A percentile compares a stretch with the other conserved stretches of the same genome.
phyloP scores from a whole-genome alignment of 306 rosid genomes.

The Delonix regia region DNA sequence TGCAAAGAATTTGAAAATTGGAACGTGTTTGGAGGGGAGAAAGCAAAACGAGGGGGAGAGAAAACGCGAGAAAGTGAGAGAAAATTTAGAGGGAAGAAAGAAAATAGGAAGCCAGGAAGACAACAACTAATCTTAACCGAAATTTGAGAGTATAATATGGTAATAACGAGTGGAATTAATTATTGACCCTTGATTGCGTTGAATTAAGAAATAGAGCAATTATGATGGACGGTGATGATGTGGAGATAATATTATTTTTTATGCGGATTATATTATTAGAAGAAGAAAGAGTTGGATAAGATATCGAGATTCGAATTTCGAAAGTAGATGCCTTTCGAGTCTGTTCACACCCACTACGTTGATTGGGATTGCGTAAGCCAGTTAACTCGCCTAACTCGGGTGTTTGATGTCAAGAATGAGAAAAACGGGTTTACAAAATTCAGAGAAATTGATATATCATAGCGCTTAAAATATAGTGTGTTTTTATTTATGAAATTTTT shows the following conservation, averaged over 20 bases:
- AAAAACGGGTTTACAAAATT: too few relatives aligned
- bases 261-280: too few relatives aligned
- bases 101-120: constrained; percentile 1
- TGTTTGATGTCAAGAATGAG: background rate
- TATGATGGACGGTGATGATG: background rate
- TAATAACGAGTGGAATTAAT: background rate
- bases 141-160: constrained; percentile 22
- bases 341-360: background rate
- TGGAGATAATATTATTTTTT: background rate
- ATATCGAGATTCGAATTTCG: background rate
- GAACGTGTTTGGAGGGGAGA: constrained; percentile 26
- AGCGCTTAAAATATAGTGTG: too few relatives aligned
- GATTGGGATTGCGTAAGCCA: background rate
- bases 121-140: constrained; percentile 35
- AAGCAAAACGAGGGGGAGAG: background rate
- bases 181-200: background rate
- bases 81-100: constrained; percentile 25
- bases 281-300: background rate
- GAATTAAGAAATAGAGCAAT: background rate
- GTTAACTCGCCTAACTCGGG: background rate
- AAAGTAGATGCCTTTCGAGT: background rate
- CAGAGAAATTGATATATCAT: too few relatives aligned
- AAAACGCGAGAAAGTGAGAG: constrained; percentile 34
- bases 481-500: too few relatives aligned
- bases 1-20: constrained; percentile 22